Base-by-base conservation (phyloP, 2,329 filamentous ascomycete genomes). In the Sporothrix euskadiensis region DNA sequence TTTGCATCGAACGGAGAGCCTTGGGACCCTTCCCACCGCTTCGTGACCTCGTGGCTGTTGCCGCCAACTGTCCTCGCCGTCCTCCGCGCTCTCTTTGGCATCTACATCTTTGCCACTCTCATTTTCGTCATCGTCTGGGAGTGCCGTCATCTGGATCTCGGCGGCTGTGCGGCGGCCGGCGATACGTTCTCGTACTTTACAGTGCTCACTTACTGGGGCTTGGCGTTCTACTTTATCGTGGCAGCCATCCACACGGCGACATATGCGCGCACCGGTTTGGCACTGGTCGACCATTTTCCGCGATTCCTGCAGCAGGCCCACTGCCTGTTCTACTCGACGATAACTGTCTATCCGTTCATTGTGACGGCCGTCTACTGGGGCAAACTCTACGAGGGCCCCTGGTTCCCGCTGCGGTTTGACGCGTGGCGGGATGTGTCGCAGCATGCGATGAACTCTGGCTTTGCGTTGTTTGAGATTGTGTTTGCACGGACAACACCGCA, bases 21-120 rank as follows among this genome's bases (percentile, higher is more conserved):
- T 44, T 88, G 84, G 83, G 87, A 89, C 79, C 85, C 86, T 7
- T 84, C 87, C 57, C 86, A 91, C 81, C 88, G 91, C 73, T 94
- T 92, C 82, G 88, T 90, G 80, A 96, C 93, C 19, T 97, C 93
- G 16, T 97, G 93, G 92, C 81, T 94, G 9, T 81, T 97, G n/a
- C 82, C 89, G 32, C 91, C 93, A 0, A 86, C 86, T 78, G 78
- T 86, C 1, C 85, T 95, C 66, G 90, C 89, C 76, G 82, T 80
- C 71, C 79, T 87, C 69, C 89, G 90, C 75, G 86, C 87, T 68
- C 74, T 84, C 56, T 84, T 90, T 78, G 81, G 84, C 74, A 79
- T 93, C 75, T 97, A 95, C 83, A 87, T 88, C 75, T 92, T 96
- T 81, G 82, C 85, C 32, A 89, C 89, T 14, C 86, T 91, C 73